Percentiles rank a stretch among this genome's conserved stretches.
phyloP scores from a whole-genome alignment of 1,284 basidiomycete species.

The Calocybe gambosa region DNA sequence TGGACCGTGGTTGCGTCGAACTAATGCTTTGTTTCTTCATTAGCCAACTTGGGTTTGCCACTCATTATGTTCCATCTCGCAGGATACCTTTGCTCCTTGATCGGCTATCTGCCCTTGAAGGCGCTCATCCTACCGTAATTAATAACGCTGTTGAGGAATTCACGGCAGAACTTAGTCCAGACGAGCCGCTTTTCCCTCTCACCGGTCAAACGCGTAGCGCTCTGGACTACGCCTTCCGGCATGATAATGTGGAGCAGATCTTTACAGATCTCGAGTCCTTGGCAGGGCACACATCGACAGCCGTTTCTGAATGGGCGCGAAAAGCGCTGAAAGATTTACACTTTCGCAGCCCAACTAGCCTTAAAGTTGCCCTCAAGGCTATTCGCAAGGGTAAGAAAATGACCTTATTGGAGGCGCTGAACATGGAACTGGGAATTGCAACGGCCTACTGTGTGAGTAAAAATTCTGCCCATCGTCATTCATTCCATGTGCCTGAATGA shows the following conservation, averaged over 20 bases:
- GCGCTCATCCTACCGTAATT: conserved; percentile 34
- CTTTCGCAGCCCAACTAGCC: conserved; percentile 81
- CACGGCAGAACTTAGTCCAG: conserved; percentile 49
- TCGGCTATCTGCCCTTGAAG: conserved; percentile 56
- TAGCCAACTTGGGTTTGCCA: conserved; percentile 87
- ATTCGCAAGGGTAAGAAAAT: conserved; percentile 64
- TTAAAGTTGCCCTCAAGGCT: conserved; percentile 79
- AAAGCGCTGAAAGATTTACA: conserved; percentile 60
- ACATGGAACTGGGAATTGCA: conserved; percentile 80
- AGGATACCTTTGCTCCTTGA: conserved; percentile 66
- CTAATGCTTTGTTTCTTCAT: conserved; percentile 2
- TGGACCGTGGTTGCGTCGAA: background rate
- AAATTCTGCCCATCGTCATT: conserved; percentile 7
- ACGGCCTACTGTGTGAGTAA: conserved; percentile 73
- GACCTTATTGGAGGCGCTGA: conserved; percentile 60
- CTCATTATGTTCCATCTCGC: conserved; percentile 80
- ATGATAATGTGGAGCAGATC: conserved; percentile 67
- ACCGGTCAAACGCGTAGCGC: conserved; percentile 63
- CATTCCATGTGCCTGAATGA: conserved; percentile 13
- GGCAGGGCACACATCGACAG: conserved; percentile 34
- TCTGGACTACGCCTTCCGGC: conserved; percentile 74
- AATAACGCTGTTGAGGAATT: conserved; percentile 66
- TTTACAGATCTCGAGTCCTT: conserved; percentile 50
- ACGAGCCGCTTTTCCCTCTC: conserved; percentile 53
- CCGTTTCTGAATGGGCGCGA: conserved; percentile 68